Percentiles rank a stretch among this genome's conserved stretches.
These are phyloP conservation scores for Prinsepia uniflora DNA, from an alignment of 306 rosid genomes.

Conservation along the genomic window DNA sequence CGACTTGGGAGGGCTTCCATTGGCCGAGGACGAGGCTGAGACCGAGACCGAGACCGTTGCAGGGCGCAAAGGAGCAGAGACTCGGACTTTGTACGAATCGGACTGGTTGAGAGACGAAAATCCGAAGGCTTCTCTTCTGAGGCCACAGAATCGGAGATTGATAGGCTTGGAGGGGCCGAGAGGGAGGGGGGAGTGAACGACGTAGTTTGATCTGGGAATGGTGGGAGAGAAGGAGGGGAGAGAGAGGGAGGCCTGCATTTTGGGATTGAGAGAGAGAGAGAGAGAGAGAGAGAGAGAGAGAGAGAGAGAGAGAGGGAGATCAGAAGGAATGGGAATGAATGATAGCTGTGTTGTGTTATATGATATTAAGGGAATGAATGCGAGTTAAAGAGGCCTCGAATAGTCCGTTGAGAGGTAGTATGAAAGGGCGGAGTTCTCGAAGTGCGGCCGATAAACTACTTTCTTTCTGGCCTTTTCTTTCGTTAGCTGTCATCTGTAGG, in stretches of 20 bases:
- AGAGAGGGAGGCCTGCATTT: constrained; percentile 82
- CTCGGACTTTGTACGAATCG: constrained; percentile 17
- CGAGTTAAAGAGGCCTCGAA: constrained; percentile 31
- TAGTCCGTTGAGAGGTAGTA: constrained; percentile 45
- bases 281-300: constrained; percentile 8
- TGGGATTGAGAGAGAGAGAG: constrained; percentile 7
- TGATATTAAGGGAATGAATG: neutral
- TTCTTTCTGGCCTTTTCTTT: neutral
- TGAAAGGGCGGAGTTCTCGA: constrained; percentile 65
- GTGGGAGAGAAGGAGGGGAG: constrained; percentile 52
- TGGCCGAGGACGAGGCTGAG: constrained; percentile 49
- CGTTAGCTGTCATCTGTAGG: neutral
- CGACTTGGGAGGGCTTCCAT: constrained; percentile 66
- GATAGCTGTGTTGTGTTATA: constrained; percentile 4
- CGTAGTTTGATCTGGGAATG: constrained; percentile 45
- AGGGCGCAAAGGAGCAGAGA: constrained; percentile 26
- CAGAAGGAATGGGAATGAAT: constrained; percentile 8
- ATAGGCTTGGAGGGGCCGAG: constrained; percentile 28
- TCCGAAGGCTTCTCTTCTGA: constrained; percentile 62
- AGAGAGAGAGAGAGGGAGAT: constrained; percentile 1
- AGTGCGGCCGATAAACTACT: constrained; percentile 59
- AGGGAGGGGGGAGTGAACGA: constrained; percentile 16
- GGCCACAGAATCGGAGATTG: constrained; percentile 82
- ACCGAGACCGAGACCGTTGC: constrained; percentile 5
- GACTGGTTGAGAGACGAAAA: constrained; percentile 40